phyloP scores from a whole-genome alignment of 2,329 filamentous ascomycete species.

The Cadophora sp. region DNA sequence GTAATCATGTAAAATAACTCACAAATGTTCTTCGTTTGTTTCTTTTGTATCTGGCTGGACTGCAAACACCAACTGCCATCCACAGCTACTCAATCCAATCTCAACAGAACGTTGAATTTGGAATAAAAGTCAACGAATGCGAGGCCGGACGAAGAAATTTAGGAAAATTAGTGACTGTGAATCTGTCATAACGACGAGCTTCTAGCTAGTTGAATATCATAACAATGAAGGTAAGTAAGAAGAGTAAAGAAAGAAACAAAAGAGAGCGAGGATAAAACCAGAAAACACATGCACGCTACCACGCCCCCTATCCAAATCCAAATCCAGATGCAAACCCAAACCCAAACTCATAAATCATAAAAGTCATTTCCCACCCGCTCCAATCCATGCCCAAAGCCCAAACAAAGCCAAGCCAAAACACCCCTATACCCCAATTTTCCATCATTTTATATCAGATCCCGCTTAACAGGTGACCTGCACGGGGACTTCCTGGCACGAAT shows the following conservation, averaged over 20 bases:
- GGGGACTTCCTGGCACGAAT: conserved; percentile 24
- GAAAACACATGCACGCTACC: neutral
- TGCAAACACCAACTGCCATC: no score
- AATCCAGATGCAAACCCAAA: neutral
- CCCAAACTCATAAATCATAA: neutral
- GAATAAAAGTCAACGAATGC: no score
- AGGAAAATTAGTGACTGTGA: no score
- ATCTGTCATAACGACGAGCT: neutral
- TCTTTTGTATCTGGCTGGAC: no score
- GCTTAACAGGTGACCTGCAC: conserved; percentile 19
- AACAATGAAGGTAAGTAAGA: neutral
- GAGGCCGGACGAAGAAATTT: no score
- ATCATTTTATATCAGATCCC: neutral
- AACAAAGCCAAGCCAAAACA: neutral
- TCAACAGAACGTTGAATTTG: no score
- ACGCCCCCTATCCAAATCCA: neutral
- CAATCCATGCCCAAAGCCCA: neutral
- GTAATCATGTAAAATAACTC: no score
- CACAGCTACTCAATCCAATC: no score
- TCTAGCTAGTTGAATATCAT: neutral
- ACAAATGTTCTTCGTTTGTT: no score
- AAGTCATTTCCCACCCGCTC: neutral
- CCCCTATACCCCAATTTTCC: neutral
- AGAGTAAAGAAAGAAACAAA: neutral
- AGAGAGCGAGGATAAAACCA: neutral